Base-by-base conservation (phyloP, 1,139 yeast genomes). In the Tardiomyces depauwii region DNA sequence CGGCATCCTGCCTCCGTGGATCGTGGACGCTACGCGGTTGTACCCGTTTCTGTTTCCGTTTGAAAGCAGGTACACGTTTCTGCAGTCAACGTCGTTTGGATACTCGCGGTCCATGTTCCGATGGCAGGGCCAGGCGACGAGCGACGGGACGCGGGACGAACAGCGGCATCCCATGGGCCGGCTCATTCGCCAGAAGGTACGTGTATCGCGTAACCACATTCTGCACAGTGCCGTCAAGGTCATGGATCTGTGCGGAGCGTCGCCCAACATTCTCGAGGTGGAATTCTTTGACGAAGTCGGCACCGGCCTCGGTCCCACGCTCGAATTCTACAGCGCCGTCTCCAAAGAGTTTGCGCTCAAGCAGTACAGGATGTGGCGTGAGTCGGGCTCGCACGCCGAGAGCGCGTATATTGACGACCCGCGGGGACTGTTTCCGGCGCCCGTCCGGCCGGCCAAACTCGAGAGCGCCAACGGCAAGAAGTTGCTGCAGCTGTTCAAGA, bases 231-330 rank as follows among this genome's bases (percentile, higher is more conserved):
- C 95, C 0, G 65, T 84, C 42, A 86, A 86, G 57, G 84, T 89
- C 1, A 70, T 91, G 65, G 82, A 78, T 40, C 68, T 78, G 47
- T 83, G 87, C 61, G 95, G 95, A 0, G 67, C 87, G 0, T 76
- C 82, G 16, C 91, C 96, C 0, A 84, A 88, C 38, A 72, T 86
- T 7, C 67, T 91, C 42, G 97, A 91, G 56, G 81, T 91, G 49
- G 96, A 89, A 60, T 91, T 84, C 58, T 80, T 76, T 54, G 89
- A 83, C 55, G 98, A 91, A 61, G 96, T 76, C n/a, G 98, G 98
- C 12, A 82, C 96, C 1, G 98, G 98, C 0, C 67, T 88, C 44
- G 98, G 98, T 0, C 98, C 98, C 2, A 91, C 98, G 0, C 70
- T 89, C 51, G 98, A 91, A 62, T 91, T 91, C 59, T 91, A 87